Percentiles rank a stretch among this genome's conserved stretches.
phyloP scores from a whole-genome alignment of 2,329 filamentous ascomycete genomes.

The Epichloe baconii region DNA sequence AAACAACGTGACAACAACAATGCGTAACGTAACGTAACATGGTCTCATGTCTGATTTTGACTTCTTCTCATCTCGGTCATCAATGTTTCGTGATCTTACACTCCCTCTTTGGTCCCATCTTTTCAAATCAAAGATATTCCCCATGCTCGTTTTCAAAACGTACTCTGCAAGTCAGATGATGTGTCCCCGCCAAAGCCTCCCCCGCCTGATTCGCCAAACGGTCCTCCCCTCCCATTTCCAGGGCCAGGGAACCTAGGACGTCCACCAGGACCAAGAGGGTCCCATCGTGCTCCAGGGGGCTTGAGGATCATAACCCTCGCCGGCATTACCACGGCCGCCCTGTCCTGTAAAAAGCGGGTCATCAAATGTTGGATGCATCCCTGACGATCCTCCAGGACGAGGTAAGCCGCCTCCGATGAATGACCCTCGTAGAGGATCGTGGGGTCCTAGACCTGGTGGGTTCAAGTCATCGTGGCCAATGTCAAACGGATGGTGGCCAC shows the following conservation, averaged over 20 bases:
- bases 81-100: background rate
- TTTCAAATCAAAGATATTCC: background rate
- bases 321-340: conserved; percentile 26
- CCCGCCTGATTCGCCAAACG: conserved; percentile 25
- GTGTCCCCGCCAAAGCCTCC: conserved; percentile 21
- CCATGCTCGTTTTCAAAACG: too few species aligned
- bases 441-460: conserved; percentile 70
- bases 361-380: conserved; percentile 95
- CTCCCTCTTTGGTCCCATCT: background rate
- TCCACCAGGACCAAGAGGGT: conserved; percentile 65
- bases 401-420: conserved; percentile 49
- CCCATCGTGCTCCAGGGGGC: conserved; percentile 83
- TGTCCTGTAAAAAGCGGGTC: conserved; percentile 67
- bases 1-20: background rate
- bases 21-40: background rate
- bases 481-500: conserved; percentile 45
- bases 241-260: conserved; percentile 33
- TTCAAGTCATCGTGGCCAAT: conserved; percentile 83
- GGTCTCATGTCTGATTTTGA: background rate
- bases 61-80: background rate
- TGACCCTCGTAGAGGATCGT: conserved; percentile 63
- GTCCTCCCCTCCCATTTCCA: conserved; percentile 24
- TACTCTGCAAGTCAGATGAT: conserved; percentile 15
- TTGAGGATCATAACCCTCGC: conserved; percentile 42
- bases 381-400: conserved; percentile 50